A percentile compares a stretch with the other conserved stretches of the same genome.
Evolutionary conservation across 495 filamentous ascomycete genomes (phyloP).

Genomic region (Trichoderma asperelloides): DNA sequence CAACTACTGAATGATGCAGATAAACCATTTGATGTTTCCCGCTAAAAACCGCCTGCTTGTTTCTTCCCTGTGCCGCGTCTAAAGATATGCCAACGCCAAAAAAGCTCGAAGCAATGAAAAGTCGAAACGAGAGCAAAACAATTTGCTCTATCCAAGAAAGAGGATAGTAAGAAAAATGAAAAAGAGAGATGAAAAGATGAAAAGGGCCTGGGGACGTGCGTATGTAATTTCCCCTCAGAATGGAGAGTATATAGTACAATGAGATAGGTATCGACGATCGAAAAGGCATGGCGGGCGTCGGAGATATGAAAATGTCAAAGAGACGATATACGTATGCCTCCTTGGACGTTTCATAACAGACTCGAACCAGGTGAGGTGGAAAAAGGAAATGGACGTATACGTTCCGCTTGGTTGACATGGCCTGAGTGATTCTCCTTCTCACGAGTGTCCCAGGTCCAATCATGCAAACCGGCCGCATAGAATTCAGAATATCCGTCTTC

Average conservation of each 20-base stretch:
- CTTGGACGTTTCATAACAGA: background rate
- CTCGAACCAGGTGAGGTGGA: background rate
- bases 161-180: background rate
- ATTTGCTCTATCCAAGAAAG: background rate
- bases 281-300: background rate
- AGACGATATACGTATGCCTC: background rate
- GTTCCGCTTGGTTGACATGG: background rate
- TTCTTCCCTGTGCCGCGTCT: background rate
- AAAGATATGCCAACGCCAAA: background rate
- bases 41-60: background rate
- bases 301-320: background rate
- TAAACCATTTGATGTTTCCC: background rate
- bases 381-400: background rate
- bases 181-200: background rate
- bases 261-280: background rate
- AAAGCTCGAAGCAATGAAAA: background rate
- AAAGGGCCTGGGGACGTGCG: background rate
- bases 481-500: background rate
- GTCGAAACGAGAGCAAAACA: background rate
- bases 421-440: background rate
- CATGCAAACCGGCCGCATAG: background rate
- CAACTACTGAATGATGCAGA: constrained; percentile 1
- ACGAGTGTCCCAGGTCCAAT: background rate
- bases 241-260: background rate
- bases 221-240: background rate